Evolutionary conservation across 345 rosid genomes (phyloP).

Genomic region (Limnanthes douglasii): DNA sequence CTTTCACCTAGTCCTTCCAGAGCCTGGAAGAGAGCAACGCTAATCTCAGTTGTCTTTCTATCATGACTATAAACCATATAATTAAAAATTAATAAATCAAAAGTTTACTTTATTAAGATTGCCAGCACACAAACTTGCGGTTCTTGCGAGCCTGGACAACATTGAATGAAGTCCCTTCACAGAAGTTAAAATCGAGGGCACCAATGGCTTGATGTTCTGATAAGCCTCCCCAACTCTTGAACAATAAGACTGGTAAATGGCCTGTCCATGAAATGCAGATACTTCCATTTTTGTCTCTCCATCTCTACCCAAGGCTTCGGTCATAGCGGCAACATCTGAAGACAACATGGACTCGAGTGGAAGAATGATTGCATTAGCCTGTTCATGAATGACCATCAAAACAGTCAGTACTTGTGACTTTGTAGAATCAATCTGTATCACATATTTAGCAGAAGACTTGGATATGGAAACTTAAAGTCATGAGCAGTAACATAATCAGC

Average conservation of each 20-base stretch:
- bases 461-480: conserved; percentile 1
- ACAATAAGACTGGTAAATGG: conserved; percentile 76
- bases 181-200: conserved; percentile 36
- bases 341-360: conserved; percentile 67
- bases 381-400: conserved; percentile 11
- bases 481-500: too few species aligned
- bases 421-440: conserved; percentile 1
- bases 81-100: conserved; percentile 3
- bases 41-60: neutral
- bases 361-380: conserved; percentile 70
- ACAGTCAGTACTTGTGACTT: conserved; percentile 4
- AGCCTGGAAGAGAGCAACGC: conserved; percentile 28
- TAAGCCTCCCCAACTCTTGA: conserved; percentile 59
- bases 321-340: conserved; percentile 77
- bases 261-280: conserved; percentile 81
- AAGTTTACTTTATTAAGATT: conserved; percentile 62
- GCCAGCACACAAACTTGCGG: conserved; percentile 82
- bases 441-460: conserved; percentile 1
- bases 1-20: conserved; percentile 63
- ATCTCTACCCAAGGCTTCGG: conserved; percentile 61
- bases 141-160: conserved; percentile 60
- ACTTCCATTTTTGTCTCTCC: conserved; percentile 67
- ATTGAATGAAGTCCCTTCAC: conserved; percentile 52
- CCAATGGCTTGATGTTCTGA: conserved; percentile 42
- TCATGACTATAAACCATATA: neutral